Evolutionary conservation across 108 stramenopile genomes (phyloP).

Genomic region (Cyclotella sp.): DNA sequence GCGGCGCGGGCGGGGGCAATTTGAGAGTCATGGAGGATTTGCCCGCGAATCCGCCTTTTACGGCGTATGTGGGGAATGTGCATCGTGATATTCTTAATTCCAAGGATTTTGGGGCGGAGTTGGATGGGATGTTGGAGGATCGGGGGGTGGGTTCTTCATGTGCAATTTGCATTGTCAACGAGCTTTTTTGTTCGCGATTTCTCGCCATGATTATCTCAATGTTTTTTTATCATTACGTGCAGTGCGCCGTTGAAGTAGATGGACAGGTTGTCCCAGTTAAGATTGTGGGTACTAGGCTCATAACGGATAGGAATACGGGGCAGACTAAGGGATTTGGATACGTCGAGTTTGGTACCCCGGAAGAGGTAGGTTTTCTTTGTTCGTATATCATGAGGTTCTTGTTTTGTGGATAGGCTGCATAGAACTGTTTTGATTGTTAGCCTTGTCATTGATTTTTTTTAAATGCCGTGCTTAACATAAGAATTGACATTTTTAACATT

Average conservation of each 20-base stretch:
- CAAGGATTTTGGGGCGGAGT: constrained; percentile 34
- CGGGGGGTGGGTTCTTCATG: background rate
- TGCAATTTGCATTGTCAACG: background rate
- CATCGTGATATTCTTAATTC: constrained; percentile 17
- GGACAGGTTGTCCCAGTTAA: background rate
- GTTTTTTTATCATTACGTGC: background rate
- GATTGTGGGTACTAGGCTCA: constrained; percentile 26
- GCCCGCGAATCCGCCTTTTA: constrained; percentile 36
- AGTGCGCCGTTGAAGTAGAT: constrained; percentile 2
- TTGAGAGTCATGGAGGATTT: constrained; percentile 10
- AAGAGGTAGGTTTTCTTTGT: constrained; percentile 41
- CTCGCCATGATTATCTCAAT: background rate
- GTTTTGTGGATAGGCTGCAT: background rate
- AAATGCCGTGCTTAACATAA: too few species aligned
- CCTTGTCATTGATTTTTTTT: background rate
- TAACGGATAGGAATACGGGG: constrained; percentile 29
- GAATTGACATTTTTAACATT: background rate
- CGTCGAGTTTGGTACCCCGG: constrained; percentile 43
- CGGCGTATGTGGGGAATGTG: constrained; percentile 49
- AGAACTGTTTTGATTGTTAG: background rate
- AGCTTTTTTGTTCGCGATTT: background rate
- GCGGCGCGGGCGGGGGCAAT: background rate
- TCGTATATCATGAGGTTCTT: background rate
- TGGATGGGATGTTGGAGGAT: constrained; percentile 28
- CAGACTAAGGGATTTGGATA: constrained; percentile 48